phyloP scores from a whole-genome alignment of 768 basidiomycete species.

The Podaxis pistillaris region DNA sequence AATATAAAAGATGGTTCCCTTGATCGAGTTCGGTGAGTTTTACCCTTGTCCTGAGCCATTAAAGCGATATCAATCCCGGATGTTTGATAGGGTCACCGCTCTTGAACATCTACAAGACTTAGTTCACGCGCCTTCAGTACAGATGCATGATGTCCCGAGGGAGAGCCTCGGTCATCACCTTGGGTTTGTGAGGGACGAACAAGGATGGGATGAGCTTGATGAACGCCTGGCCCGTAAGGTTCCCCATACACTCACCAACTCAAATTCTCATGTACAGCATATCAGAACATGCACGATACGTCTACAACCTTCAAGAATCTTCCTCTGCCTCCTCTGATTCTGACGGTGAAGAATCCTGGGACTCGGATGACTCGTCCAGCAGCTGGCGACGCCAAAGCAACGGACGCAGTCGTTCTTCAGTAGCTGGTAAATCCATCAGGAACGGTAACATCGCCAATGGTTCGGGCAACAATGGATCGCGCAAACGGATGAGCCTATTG shows the following conservation, averaged over 20 bases:
- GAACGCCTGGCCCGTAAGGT: conserved; percentile 68
- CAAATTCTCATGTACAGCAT: background rate
- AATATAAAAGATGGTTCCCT: conserved; percentile 81
- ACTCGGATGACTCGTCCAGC: conserved; percentile 47
- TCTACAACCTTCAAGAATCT: conserved; percentile 57
- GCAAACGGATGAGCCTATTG: conserved; percentile 66
- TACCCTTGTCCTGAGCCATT: background rate
- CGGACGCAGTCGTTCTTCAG: conserved; percentile 19
- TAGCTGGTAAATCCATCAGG: background rate
- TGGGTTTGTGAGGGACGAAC: conserved; percentile 50
- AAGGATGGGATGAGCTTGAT: conserved; percentile 62
- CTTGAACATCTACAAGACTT: conserved; percentile 43
- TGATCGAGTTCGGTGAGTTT: conserved; percentile 69
- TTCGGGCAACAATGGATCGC: conserved; percentile 21
- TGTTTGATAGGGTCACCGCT: conserved; percentile 29
- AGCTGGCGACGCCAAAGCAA: conserved; percentile 20
- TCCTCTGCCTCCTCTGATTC: conserved; percentile 29
- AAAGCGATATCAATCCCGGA: background rate
- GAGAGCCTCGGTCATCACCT: conserved; percentile 66
- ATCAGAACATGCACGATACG: conserved; percentile 64
- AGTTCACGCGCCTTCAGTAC: conserved; percentile 77
- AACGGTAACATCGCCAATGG: conserved; percentile 20
- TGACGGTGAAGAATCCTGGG: conserved; percentile 49
- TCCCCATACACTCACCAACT: background rate
- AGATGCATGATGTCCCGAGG: conserved; percentile 79